phyloP scores from a whole-genome alignment of 345 rosid species.

The Citropsis articulata region DNA sequence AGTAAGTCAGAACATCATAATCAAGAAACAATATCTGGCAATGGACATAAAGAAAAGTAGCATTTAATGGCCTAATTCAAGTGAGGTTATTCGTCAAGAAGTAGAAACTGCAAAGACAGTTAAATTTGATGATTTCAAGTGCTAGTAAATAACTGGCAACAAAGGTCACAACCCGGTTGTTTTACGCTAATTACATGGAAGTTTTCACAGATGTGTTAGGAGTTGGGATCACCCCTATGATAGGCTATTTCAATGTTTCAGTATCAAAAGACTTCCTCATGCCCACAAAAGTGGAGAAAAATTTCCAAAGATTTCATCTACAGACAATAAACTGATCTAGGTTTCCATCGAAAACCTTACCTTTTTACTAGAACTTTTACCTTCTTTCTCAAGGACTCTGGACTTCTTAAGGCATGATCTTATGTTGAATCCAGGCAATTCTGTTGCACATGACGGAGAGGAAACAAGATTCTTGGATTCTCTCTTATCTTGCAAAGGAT shows the following conservation, averaged over 20 bases:
- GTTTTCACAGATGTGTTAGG: background rate
- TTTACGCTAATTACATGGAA: background rate
- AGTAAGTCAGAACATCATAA: too few species aligned
- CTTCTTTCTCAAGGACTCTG: background rate
- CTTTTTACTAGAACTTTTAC: constrained; percentile 5
- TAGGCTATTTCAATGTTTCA: background rate
- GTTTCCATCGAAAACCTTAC: constrained; percentile 24
- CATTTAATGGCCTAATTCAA: too few species aligned
- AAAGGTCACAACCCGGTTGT: background rate
- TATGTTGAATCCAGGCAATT: background rate
- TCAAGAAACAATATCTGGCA: too few species aligned
- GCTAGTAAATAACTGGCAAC: background rate
- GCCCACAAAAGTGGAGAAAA: background rate
- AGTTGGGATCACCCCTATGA: background rate
- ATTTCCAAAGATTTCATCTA: background rate
- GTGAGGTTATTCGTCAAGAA: too few species aligned
- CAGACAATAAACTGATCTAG: background rate
- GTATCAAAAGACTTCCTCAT: background rate
- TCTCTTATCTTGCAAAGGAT: constrained; percentile 13
- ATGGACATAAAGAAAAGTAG: too few species aligned
- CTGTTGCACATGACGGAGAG: background rate
- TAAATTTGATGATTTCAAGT: too few species aligned
- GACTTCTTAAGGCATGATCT: constrained; percentile 27
- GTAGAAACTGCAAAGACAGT: too few species aligned
- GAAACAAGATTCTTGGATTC: background rate